Conservation (phyloP, 2,329 filamentous ascomycete genomes). For the Escovopsis weberi region DNA sequence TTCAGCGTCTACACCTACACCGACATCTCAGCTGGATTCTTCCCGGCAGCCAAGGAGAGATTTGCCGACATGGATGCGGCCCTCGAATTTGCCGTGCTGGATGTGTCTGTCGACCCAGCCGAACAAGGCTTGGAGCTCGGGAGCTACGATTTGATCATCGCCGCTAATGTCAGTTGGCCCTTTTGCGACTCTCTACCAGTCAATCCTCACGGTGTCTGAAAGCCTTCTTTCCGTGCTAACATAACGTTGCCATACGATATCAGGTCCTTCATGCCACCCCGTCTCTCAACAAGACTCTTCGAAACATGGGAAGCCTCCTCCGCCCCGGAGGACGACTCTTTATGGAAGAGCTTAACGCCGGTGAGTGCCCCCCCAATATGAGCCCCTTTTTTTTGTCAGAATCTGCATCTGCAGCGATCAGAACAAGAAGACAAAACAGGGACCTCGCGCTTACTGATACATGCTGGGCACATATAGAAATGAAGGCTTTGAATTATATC, state of each 20-base stretch:
- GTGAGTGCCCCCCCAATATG: constrained; percentile 7
- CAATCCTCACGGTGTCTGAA: too few relatives aligned
- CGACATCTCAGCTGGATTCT: constrained; percentile 16
- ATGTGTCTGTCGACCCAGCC: constrained; percentile 16
- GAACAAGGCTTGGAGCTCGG: constrained; percentile 14
- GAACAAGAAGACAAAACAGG: not conserved
- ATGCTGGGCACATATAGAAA: not conserved
- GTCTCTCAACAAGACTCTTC: not conserved
- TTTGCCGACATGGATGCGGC: constrained; percentile 7
- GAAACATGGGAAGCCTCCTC: constrained; percentile 1
- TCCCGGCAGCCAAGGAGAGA: constrained; percentile 9
- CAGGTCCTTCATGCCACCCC: constrained; percentile 4
- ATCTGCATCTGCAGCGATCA: too few relatives aligned
- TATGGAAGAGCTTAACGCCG: constrained; percentile 1
- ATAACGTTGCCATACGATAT: not conserved
- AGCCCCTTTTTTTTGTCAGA: not conserved
- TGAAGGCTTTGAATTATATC: constrained; percentile 11
- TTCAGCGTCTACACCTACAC: not conserved
- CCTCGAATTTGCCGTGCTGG: constrained; percentile 15
- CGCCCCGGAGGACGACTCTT: constrained; percentile 1
- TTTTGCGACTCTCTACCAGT: too few relatives aligned
- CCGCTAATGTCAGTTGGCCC: constrained; percentile 5
- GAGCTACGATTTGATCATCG: constrained; percentile 16
- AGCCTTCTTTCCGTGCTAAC: too few relatives aligned
- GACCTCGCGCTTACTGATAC: not conserved